These are phyloP conservation scores for Aspergillus floridensis DNA, from an alignment of 2,329 filamentous ascomycete genomes.

Conservation along the genomic window DNA sequence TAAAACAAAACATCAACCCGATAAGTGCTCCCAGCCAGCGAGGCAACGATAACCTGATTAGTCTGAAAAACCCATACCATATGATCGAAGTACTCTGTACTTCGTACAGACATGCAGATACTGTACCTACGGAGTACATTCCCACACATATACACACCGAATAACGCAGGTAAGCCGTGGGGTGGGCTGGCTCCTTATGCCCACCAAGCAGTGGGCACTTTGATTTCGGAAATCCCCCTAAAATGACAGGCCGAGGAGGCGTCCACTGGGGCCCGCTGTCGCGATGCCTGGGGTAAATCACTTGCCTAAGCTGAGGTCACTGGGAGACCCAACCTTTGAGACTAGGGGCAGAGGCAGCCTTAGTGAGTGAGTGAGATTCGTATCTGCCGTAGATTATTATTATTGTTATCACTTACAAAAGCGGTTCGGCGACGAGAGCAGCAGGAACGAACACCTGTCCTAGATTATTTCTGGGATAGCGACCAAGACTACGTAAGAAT, in stretches of 20 bases:
- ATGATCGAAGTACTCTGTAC: background rate
- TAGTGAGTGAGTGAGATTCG: background rate
- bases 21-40: background rate
- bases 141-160: background rate
- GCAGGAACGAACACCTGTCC: background rate
- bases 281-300: background rate
- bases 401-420: background rate
- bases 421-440: background rate
- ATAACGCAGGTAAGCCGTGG: constrained; percentile 10
- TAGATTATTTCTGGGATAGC: background rate
- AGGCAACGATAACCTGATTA: background rate
- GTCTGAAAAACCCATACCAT: background rate
- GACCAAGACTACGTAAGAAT: background rate
- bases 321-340: background rate
- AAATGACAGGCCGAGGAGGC: constrained; percentile 3
- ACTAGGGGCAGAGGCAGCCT: too few species aligned
- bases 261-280: constrained; percentile 1
- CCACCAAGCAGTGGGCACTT: constrained; percentile 2
- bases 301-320: background rate
- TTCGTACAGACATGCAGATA: background rate
- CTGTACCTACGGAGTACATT: background rate
- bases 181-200: constrained; percentile 7
- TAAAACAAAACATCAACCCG: background rate
- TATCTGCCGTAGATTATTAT: background rate
- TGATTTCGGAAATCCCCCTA: background rate